Evolutionary conservation across 2,329 filamentous ascomycete species (phyloP), one percentile per base, ranked within the genome.

Genomic region (Verticillium dahliae): DNA sequence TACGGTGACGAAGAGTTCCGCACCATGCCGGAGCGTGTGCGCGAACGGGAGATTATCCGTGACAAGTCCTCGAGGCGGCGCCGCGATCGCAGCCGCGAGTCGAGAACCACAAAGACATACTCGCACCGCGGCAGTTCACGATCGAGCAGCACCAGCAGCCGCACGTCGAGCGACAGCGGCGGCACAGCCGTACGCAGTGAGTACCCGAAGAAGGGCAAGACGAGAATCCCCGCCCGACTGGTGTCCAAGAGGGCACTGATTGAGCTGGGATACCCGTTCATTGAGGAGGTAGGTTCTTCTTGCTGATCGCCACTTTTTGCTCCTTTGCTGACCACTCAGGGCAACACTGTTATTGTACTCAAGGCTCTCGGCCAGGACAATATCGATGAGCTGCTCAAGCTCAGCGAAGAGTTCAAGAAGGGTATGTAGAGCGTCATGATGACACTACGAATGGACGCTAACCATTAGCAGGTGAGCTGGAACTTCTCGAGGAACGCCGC

Each of bases 351-450:
- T 68, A 85, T 97, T 59, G 87, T 98, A 38, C 86, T 90, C 67
- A 89, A 91, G 70, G 93, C 94, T 10, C 82, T 98, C 5, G 90
- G 91, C 15, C 93, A 96, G 68, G 87, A 94, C 18, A 92, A 97
- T 68, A 97, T 97, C 65, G 92, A 97, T 68, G 90, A 96, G 69
- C 82, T 97, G 55, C 90, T 97, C 68, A 89, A 86, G 69, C 80
- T 92, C 58, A 96, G 91, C 74, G 90, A 92, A 69, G 86, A 89
- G 37, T 92, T 91, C 75, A 87, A 83, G 71, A 83, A 84, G 70
- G 80, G 83, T 85, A 69, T 70, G 79, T 69, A 13, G 34, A 7
- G 22, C 45, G 45, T 52, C 45, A 52, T 52, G 10, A 52, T 52
- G 45, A 52, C 45, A 22, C 45, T 52, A 52, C 7, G n/a, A 27